Percentiles rank a stretch among this genome's conserved stretches.
Evolutionary conservation across 306 rosid species (phyloP).

Genomic region (Fragaria iinumae): DNA sequence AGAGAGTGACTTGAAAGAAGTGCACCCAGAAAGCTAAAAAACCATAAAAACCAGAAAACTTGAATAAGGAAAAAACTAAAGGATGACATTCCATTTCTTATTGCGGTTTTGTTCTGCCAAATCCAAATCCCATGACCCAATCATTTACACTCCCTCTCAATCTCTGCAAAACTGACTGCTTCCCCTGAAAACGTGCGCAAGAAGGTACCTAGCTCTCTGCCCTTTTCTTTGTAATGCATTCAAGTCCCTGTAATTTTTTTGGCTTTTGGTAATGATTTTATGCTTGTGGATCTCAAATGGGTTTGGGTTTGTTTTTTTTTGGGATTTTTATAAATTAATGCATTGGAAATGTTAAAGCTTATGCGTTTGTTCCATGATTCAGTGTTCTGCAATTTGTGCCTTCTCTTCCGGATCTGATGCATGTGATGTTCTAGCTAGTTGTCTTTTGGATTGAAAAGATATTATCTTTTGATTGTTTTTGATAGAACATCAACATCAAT

Average conservation of each 20-base stretch:
- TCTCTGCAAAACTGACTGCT: background rate
- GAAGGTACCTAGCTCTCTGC: slow-evolving; percentile 7
- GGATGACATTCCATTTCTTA: background rate
- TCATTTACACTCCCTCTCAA: background rate
- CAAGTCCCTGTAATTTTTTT: background rate
- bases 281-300: slow-evolving; percentile 21
- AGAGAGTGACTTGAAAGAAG: background rate
- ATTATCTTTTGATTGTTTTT: background rate
- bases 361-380: background rate
- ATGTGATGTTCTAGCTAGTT: background rate
- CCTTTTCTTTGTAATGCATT: background rate
- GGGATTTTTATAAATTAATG: background rate
- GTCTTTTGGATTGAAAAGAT: background rate
- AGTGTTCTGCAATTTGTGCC: background rate
- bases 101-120: background rate
- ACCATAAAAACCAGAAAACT: background rate
- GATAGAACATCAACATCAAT: background rate
- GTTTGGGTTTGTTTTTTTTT: slow-evolving; percentile 11
- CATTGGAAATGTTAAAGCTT: slow-evolving; percentile 19
- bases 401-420: background rate
- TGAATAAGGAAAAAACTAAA: background rate
- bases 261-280: background rate
- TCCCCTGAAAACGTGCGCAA: slow-evolving; percentile 3
- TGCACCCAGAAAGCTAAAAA: background rate
- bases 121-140: background rate